A percentile compares a stretch with the other conserved stretches of the same genome.
Evolutionary conservation across 192 early-diverging fungal genomes (phyloP).

Genomic region (Coemansia reversa): DNA sequence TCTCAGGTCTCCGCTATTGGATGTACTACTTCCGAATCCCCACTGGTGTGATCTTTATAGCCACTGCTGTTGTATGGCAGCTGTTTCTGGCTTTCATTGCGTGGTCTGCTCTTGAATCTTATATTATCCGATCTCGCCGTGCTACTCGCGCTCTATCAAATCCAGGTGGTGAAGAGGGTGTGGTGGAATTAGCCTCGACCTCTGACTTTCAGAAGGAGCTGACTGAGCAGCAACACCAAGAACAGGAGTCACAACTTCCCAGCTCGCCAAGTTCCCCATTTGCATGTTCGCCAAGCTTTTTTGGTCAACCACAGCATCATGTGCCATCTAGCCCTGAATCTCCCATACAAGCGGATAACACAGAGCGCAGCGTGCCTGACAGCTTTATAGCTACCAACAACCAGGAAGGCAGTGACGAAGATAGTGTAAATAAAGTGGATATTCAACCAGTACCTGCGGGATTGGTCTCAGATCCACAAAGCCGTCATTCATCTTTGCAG

Average conservation of each 20-base stretch:
- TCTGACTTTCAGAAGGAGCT: not conserved
- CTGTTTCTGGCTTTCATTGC: constrained; percentile 33
- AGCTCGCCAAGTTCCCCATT: constrained; percentile 1
- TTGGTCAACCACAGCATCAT: constrained; percentile 5
- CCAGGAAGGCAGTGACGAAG: not conserved
- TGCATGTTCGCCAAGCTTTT: constrained; percentile 1
- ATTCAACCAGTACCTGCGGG: not conserved
- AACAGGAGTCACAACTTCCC: not conserved
- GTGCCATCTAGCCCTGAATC: not conserved
- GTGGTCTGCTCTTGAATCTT: constrained; percentile 49
- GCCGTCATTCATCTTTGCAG: not conserved
- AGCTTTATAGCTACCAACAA: not conserved
- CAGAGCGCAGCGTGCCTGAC: constrained; percentile 13
- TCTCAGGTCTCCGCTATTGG: constrained; percentile 68
- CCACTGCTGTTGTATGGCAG: constrained; percentile 58
- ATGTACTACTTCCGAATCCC: constrained; percentile 73
- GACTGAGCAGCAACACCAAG: not conserved
- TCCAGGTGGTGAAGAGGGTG: not conserved
- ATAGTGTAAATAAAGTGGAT: not conserved
- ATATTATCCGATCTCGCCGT: constrained; percentile 8
- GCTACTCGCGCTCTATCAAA: not conserved
- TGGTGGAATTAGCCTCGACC: too few relatives aligned
- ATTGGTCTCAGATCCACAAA: not conserved
- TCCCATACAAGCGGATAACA: not conserved
- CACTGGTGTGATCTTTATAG: constrained; percentile 60